These are phyloP conservation scores for Volvox reticuliferus DNA, from an alignment of 139 green algal species.

Conservation along the genomic window DNA sequence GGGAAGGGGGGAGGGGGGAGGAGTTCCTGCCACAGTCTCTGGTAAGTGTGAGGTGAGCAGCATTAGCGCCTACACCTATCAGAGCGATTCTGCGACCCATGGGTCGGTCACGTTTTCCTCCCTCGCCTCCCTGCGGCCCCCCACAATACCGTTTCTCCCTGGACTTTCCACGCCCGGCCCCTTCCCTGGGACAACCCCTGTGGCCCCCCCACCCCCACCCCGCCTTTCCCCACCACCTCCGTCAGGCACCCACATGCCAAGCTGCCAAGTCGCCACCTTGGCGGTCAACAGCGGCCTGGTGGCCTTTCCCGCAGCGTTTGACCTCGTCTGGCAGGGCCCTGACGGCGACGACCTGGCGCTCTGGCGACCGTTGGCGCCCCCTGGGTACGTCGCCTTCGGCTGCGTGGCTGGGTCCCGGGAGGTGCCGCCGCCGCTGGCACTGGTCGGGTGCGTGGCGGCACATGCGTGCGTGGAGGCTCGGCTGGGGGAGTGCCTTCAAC, in stretches of 20 bases:
- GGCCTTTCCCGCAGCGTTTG: slow-evolving; percentile 73
- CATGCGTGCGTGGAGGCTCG: slow-evolving; percentile 67
- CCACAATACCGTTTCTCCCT: too few species aligned
- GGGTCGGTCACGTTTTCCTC: too few species aligned
- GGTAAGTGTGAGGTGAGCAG: background rate
- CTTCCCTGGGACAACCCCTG: too few species aligned
- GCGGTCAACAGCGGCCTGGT: slow-evolving; percentile 87
- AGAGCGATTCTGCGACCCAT: too few species aligned
- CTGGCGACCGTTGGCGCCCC: slow-evolving; percentile 79
- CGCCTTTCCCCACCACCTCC: background rate
- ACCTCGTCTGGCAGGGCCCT: slow-evolving; percentile 56
- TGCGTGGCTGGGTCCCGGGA: slow-evolving; percentile 68
- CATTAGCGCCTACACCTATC: too few species aligned
- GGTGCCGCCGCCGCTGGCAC: slow-evolving; percentile 50
- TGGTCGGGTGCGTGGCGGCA: slow-evolving; percentile 65
- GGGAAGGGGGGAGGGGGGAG: background rate
- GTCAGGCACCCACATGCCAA: slow-evolving; percentile 63
- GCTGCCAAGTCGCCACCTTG: slow-evolving; percentile 78
- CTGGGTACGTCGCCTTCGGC: slow-evolving; percentile 81
- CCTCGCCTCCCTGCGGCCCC: too few species aligned
- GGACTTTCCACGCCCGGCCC: too few species aligned
- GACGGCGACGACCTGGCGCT: slow-evolving; percentile 56
- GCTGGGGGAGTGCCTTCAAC: slow-evolving; percentile 72
- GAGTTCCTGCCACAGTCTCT: too few species aligned
- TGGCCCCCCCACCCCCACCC: background rate